Base-by-base conservation (phyloP, 371 early-diverging fungal species). In the Apophysomyces ossiformis region DNA sequence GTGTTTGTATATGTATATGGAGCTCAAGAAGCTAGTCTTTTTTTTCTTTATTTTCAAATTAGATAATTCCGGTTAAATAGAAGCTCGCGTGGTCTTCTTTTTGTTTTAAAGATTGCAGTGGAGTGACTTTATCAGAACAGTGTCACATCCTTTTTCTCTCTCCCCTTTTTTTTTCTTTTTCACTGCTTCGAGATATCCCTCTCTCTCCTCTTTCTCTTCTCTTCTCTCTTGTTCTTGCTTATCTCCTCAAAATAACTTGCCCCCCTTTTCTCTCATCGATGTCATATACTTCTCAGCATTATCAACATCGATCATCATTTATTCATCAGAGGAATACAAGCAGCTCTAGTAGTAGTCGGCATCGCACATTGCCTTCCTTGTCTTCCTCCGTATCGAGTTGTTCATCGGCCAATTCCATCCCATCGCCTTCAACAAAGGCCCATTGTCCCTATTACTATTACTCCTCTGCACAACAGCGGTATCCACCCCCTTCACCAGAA, bases 331-430 rank as follows among this genome's bases (percentile, higher is more conserved):
- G 54, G 21, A 50, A 50, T 21, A 50, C 54, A 21, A 50, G 54
- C 54, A 50, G 21, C 32, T 26, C 32, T 50, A 50, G 21, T 9
- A 50, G 54, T 50, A 50, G 54, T 50, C 54, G 54, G n/a, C 54
- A 50, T 21, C 16, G 54, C 2, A 50, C 64, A 36, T 44, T 69
- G 16, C 69, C 69, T 1, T 69, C 69, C 35, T 44, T 69, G 39
- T 69, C 69, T 13, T 69, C 69, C 6, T 69, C 69, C 39, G 65
- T 69, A 0, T 69, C 69, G 50, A 69, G 69, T 61, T 61, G 45
- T 35, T 60, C 62, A 5, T 65, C 69, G 12, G 57, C 69, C n/a
- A 44, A 61, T 15, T 58, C 67, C 5, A 37, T 67, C 4, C 63
- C 67, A 9, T 54, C 60, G 21, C 54, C 54, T 50, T 50, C 54